Evolutionary conservation across 2,329 filamentous ascomycete species (phyloP).

Genomic region (Colletotrichum spinosum): DNA sequence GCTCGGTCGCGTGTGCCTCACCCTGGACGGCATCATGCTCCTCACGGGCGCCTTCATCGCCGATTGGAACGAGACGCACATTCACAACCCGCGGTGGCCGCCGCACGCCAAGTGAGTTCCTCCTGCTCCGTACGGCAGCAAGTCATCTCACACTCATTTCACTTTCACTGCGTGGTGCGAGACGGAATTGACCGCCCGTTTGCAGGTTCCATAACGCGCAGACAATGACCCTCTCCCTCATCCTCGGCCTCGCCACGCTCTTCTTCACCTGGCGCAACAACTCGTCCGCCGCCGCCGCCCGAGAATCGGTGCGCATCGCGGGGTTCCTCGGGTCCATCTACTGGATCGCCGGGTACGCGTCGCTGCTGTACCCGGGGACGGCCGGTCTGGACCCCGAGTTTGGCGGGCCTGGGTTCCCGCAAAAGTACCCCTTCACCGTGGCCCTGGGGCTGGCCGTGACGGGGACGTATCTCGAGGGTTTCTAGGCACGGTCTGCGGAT

Average conservation of each 20-base stretch:
- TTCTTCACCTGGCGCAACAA: constrained; percentile 52
- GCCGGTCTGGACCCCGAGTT: constrained; percentile 57
- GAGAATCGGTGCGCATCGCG: constrained; percentile 47
- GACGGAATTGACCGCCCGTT: neutral
- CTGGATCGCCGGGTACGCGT: constrained; percentile 53
- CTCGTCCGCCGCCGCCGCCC: constrained; percentile 40
- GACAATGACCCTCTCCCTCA: constrained; percentile 53
- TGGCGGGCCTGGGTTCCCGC: constrained; percentile 56
- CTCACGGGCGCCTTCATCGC: constrained; percentile 52
- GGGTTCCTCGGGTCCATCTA: constrained; percentile 54
- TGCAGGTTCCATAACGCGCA: constrained; percentile 55
- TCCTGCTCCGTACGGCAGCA: neutral
- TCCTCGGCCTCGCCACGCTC: constrained; percentile 52
- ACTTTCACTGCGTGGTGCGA: neutral
- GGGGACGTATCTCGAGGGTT: constrained; percentile 27
- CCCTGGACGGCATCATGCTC: constrained; percentile 50
- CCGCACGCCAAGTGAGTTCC: constrained; percentile 56
- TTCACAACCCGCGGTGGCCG: constrained; percentile 58
- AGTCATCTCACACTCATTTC: neutral
- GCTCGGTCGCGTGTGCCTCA: constrained; percentile 54
- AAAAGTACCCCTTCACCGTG: constrained; percentile 40
- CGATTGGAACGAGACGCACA: constrained; percentile 55
- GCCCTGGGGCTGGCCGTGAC: constrained; percentile 25
- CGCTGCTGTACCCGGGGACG: constrained; percentile 52
- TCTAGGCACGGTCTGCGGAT: too few relatives aligned